Base-by-base conservation (phyloP, 2,329 filamentous ascomycete species). In the Passalora sequoiae region DNA sequence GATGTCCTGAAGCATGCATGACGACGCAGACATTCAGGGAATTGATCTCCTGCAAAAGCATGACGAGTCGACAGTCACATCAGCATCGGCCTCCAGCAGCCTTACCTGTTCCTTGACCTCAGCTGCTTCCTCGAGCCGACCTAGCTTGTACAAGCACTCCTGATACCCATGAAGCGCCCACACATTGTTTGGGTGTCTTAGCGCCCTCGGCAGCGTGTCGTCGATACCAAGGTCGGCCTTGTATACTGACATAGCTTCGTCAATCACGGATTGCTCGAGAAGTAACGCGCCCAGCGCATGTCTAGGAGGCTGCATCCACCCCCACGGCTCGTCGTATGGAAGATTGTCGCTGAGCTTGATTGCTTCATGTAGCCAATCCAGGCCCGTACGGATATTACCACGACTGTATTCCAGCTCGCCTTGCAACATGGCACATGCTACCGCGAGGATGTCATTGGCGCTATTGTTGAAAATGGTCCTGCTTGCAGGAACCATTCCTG, bases 141-240 rank as follows among this genome's bases (percentile, higher is more conserved):
- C 49, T 15, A 46, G 0, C 73, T 75, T 57, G n/a, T 38, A 80
- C 79, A 88, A 59, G 57, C 84, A 86, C 64, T 89, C 84, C 50
- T 86, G 75, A 51, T 80, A 83, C 0, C 84, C 85, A 54, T 86
- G 81, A 48, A 89, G 62, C 4, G 83, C 76, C 85, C 84, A 89
- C 0, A 89, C 78, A 51, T 89, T 89, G 37, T 81, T 81, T 5
- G 76, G 81, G 62, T 88, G 84, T 49, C 77, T 76, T 38, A 78
- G 68, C 1, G 82, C 76, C 15, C 84, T 70, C 0, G 83, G 80
- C 2, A 87, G 61, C 1, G 72, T 75, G n/a, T 66, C 58, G 37
- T 68, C 63, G 10, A 69, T 59, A 0, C 67, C 68, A 10, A 71
- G 54, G 54, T 70, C 68, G 5, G 62, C 67, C 12, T 54, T 60